phyloP scores from a whole-genome alignment of 1,139 yeast species.

The Geotrichum cucujoidarum region DNA sequence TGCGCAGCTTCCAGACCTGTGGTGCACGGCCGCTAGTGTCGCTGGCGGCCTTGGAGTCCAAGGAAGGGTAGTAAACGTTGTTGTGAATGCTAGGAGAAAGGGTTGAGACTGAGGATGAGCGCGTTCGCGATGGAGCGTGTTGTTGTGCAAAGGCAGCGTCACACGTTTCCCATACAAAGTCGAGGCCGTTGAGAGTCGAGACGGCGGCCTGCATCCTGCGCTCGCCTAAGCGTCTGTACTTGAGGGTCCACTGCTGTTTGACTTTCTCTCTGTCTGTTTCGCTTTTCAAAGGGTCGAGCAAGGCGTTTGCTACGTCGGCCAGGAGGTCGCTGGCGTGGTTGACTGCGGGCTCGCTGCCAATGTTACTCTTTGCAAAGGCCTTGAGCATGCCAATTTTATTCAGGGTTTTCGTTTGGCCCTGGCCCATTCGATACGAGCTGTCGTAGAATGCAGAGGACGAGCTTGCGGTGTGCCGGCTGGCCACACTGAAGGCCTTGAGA shows the following conservation, averaged over 20 bases:
- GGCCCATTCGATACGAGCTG: background rate
- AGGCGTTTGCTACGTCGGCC: background rate
- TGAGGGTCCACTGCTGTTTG: conserved; percentile 2
- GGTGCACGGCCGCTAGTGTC: background rate
- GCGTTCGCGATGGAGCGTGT: background rate
- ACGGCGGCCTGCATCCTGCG: conserved; percentile 11
- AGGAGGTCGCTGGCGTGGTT: conserved; percentile 9
- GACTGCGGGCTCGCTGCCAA: conserved; percentile 17
- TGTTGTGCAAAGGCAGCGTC: background rate
- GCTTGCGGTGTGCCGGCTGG: background rate
- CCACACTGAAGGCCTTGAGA: conserved; percentile 11
- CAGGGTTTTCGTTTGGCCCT: background rate
- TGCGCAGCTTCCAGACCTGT: conserved; percentile 25
- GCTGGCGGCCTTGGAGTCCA: background rate
- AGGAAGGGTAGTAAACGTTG: too few species aligned
- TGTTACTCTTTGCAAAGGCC: conserved; percentile 12
- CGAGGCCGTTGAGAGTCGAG: conserved; percentile 18
- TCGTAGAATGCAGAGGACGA: background rate
- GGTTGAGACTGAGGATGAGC: background rate
- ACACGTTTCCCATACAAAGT: conserved; percentile 27
- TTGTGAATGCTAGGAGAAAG: background rate
- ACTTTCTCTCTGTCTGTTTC: background rate
- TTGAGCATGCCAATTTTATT: conserved; percentile 1
- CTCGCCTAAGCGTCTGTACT: conserved; percentile 11
- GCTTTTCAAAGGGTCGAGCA: background rate